Evolutionary conservation across 2,329 filamentous ascomycete species (phyloP), one percentile per base, ranked within the genome.

Genomic region (Ophiostoma sp.): DNA sequence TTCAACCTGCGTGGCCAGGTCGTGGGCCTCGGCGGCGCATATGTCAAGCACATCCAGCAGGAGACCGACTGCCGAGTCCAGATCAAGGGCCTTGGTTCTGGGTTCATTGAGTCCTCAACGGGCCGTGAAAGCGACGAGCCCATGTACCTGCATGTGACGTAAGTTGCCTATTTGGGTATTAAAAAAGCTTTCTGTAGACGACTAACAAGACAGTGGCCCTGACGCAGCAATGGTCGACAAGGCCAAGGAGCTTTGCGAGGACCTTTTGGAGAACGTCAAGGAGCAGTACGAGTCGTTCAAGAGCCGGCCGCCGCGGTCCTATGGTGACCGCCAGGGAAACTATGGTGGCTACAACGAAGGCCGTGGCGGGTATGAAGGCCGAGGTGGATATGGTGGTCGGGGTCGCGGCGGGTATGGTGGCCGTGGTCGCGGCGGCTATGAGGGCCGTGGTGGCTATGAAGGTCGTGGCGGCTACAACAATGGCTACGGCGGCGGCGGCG

Each of bases 1-100:
- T 99, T 99, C 82, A 99, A 99, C 77, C 84, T 99, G 67, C 91
- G 95, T 73, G 95, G 95, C 68, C 94, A 98, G 78, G 94, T 99
- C 66, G 95, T 99, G 69, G 95, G 95, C 67, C 91, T 94, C 75
- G 93, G 93, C 41, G 95, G 95, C 72, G 91, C 92, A 62, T 97
- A 98, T 77, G 95, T 99, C 72, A 99, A 99, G 81, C 94, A 97
- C 77, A 98, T 99, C 74, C 95, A 98, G 80, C 89, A 94, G 77
- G 93, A 97, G 80, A 98, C 95, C 17, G 87, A 92, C 73, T 98
- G 95, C 79, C 92, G 94, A 75, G 95, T 99, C 35, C 95, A 99
- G 79, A 99, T 99, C 82, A 99, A 99, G 79, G 95, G 95, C 23
- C 92, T 92, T 73, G 94, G 94, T 54, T 98, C 94, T 69, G 95